Evolutionary conservation across 257 asterid genomes (phyloP).

Genomic region (Pogostemon cablin): DNA sequence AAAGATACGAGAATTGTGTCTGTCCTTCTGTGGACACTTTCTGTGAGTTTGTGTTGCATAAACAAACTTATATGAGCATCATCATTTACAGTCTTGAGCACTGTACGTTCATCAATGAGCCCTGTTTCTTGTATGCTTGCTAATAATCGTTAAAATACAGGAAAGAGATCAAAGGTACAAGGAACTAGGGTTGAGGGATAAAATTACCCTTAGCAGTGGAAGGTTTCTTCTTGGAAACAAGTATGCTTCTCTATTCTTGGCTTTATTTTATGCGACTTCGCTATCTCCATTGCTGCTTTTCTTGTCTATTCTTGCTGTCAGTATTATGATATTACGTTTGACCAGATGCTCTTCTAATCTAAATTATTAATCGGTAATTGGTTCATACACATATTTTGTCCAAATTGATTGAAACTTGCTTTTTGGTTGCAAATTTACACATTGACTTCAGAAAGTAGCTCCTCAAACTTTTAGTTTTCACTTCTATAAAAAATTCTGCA

Average conservation of each 20-base stretch:
- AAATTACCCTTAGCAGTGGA: slow-evolving; percentile 96
- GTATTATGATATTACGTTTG: not conserved
- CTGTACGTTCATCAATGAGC: slow-evolving; percentile 21
- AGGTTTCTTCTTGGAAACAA: slow-evolving; percentile 92
- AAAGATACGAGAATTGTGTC: not conserved
- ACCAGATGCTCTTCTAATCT: not conserved
- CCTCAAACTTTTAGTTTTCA: no score
- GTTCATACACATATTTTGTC: no score
- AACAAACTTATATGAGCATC: slow-evolving; percentile 18
- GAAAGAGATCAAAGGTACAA: slow-evolving; percentile 96
- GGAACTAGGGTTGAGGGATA: slow-evolving; percentile 94
- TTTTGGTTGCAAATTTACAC: no score
- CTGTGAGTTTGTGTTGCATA: slow-evolving; percentile 16
- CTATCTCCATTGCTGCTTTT: not conserved
- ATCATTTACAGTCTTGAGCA: slow-evolving; percentile 1
- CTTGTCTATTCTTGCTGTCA: slow-evolving; percentile 14
- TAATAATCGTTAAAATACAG: slow-evolving; percentile 41
- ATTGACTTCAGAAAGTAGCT: no score
- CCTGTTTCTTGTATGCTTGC: slow-evolving; percentile 22
- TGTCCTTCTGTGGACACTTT: slow-evolving; percentile 23
- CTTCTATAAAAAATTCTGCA: not conserved
- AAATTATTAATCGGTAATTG: no score
- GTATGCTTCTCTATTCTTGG: slow-evolving; percentile 47
- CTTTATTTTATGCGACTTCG: slow-evolving; percentile 27
- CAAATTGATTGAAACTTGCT: no score